Base-by-base conservation (phyloP, 176 grass and related monocot species). In the Carex kokanica region DNA sequence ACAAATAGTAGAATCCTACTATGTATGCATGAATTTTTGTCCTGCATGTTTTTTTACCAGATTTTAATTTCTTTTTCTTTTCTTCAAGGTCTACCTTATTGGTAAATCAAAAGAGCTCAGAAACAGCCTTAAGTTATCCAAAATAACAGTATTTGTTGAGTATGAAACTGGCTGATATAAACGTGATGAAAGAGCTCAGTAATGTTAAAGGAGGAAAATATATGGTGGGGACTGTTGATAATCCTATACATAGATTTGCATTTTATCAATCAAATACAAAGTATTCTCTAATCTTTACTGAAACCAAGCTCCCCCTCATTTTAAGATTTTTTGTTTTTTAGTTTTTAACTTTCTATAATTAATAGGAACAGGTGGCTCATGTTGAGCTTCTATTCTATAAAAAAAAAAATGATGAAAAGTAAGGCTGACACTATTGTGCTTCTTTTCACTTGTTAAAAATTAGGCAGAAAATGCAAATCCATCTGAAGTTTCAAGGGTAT, bases 391-490 rank as follows among this genome's bases (percentile, higher is more conserved):
- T 41, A 23, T 62, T 21, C 10, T 40, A 16, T 62, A 0, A 2
- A 12, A 0, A 16, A 16, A 60, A 20, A 56, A 41, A 62, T 9
- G 24, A 5, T 12, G 21, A 62, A 41, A 80, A 58, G 40, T 59
- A 81, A 43, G 43, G 5, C 56, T 81, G 45, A 81, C 27, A 60
- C 21, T 6, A 41, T 82, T 82, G 34, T 47, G 18, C 13, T 82
- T 53, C 23, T 31, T 27, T 15, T 53, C 5, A 14, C 41, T 53
- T 41, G 27, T 69, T 16, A 13, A 60, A 11, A 12, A 79, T 23
- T 86, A 97, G 94, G 95, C 89, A 29, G 88, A 55, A 5, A 38
- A 13, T 52, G 96, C 93, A 24, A 91, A 85, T 58, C 91, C 91
- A 65, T 47, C 78, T 23, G 93, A 98, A 90, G 86, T 93, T 59